These are phyloP conservation scores for Exserohilum turcica DNA, from an alignment of 2,329 filamentous ascomycete species.

Conservation along the genomic window DNA sequence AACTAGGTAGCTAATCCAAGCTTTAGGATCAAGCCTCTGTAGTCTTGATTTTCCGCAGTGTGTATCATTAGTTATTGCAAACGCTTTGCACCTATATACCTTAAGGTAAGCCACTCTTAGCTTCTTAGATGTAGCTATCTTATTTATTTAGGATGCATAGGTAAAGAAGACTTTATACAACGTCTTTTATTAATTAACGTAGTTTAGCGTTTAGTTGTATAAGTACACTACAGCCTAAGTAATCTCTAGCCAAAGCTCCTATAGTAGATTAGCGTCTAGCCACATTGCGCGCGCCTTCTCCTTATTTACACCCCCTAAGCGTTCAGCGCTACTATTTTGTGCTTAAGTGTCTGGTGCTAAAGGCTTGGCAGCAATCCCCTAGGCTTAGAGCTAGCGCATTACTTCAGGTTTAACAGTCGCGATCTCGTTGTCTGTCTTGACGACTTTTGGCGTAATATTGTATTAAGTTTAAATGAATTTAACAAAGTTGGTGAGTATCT, in stretches of 20 bases:
- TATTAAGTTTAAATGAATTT: background rate
- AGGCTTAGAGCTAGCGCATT: background rate
- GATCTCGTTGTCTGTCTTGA: background rate
- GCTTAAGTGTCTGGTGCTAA: slow-evolving; percentile 13
- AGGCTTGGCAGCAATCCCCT: slow-evolving; percentile 9
- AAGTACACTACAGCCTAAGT: slow-evolving; percentile 8
- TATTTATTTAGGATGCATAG: background rate
- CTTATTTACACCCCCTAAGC: slow-evolving; percentile 14
- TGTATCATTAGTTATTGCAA: slow-evolving; percentile 8
- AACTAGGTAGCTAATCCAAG: slow-evolving; percentile 12
- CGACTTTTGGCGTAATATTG: background rate
- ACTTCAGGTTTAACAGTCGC: background rate
- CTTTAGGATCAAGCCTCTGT: slow-evolving; percentile 8
- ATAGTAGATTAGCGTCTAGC: slow-evolving; percentile 9
- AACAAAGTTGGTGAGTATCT: background rate
- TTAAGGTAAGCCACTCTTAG: slow-evolving; percentile 9
- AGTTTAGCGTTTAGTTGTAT: slow-evolving; percentile 12
- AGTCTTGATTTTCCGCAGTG: slow-evolving; percentile 3
- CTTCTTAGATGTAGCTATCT: slow-evolving; percentile 5
- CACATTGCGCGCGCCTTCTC: slow-evolving; percentile 7
- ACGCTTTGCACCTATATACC: slow-evolving; percentile 16
- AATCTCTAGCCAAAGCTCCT: slow-evolving; percentile 8
- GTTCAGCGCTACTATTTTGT: background rate
- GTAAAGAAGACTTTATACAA: slow-evolving; percentile 7
- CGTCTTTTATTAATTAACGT: slow-evolving; percentile 13